Conservation (phyloP, 306 rosid species). For the Prunus davidiana region DNA sequence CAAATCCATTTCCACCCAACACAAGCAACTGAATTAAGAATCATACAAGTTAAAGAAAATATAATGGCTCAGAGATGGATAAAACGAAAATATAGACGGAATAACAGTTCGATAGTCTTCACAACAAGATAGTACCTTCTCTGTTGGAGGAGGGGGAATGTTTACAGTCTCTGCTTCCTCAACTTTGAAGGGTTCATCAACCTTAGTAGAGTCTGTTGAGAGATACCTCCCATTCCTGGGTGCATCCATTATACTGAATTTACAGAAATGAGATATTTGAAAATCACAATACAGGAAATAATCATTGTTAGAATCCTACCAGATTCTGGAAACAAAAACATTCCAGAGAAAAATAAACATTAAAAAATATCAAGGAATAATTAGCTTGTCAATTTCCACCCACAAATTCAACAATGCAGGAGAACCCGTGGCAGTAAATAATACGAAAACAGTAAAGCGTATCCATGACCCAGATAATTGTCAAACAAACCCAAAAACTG, state of each 20-base stretch:
- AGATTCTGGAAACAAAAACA: background rate
- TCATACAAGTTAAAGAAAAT: slow-evolving; percentile 17
- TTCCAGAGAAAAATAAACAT: background rate
- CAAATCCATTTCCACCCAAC: slow-evolving; percentile 97
- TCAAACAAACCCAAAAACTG: background rate
- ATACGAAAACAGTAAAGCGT: background rate
- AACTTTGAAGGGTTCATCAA: slow-evolving; percentile 74
- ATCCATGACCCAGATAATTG: background rate
- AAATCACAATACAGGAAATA: background rate
- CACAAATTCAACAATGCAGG: background rate
- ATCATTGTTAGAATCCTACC: background rate
- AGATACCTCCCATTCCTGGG: slow-evolving; percentile 50
- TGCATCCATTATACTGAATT: slow-evolving; percentile 41
- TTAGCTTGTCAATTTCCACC: background rate
- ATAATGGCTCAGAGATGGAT: slow-evolving; percentile 9
- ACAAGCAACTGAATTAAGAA: slow-evolving; percentile 70
- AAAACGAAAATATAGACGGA: background rate
- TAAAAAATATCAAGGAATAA: background rate
- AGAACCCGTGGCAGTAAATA: background rate
- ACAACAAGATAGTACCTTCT: slow-evolving; percentile 56
- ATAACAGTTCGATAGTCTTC: background rate
- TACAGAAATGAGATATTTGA: slow-evolving; percentile 14
- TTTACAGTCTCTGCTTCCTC: slow-evolving; percentile 88
- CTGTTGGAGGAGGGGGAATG: slow-evolving; percentile 77
- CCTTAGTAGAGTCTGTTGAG: slow-evolving; percentile 59